These are phyloP conservation scores for Sarcocystis neurona DNA, from an alignment of 169 alveolate genomes.

Conservation along the genomic window DNA sequence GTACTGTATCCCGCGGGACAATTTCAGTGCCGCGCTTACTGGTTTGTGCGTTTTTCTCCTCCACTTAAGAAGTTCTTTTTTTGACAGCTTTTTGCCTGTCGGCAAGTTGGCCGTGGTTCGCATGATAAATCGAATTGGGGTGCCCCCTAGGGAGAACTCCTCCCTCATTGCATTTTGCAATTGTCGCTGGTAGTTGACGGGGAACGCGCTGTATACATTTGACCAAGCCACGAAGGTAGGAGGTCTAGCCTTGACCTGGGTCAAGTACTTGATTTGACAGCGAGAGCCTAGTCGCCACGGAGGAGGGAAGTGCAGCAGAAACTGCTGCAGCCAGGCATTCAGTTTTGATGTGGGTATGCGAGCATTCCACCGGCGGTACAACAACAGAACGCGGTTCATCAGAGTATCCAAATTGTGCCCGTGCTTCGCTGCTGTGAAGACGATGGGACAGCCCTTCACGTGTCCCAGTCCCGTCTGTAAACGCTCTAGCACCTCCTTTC, in stretches of 20 bases:
- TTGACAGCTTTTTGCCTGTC: slow-evolving; percentile 62
- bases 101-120: slow-evolving; percentile 76
- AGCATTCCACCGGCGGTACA: slow-evolving; percentile 63
- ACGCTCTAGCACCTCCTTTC: slow-evolving; percentile 56
- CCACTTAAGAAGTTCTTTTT: slow-evolving; percentile 72
- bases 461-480: slow-evolving; percentile 65
- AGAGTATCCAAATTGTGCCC: slow-evolving; percentile 62
- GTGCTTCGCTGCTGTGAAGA: slow-evolving; percentile 63
- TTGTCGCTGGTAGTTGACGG: slow-evolving; percentile 77
- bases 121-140: slow-evolving; percentile 71
- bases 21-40: no score
- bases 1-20: no score
- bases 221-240: slow-evolving; percentile 84
- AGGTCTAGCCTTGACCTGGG: slow-evolving; percentile 69
- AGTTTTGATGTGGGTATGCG: slow-evolving; percentile 66
- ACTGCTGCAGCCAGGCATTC: slow-evolving; percentile 67
- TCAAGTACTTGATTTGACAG: slow-evolving; percentile 75
- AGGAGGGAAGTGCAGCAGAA: slow-evolving; percentile 72
- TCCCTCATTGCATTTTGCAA: slow-evolving; percentile 72
- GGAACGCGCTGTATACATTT: slow-evolving; percentile 75
- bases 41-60: no score
- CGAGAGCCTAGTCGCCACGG: slow-evolving; percentile 84
- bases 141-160: slow-evolving; percentile 70
- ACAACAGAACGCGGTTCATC: slow-evolving; percentile 49
- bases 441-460: slow-evolving; percentile 66